Conservation (phyloP, 345 rosid species). For the Euclidium syriacum region DNA sequence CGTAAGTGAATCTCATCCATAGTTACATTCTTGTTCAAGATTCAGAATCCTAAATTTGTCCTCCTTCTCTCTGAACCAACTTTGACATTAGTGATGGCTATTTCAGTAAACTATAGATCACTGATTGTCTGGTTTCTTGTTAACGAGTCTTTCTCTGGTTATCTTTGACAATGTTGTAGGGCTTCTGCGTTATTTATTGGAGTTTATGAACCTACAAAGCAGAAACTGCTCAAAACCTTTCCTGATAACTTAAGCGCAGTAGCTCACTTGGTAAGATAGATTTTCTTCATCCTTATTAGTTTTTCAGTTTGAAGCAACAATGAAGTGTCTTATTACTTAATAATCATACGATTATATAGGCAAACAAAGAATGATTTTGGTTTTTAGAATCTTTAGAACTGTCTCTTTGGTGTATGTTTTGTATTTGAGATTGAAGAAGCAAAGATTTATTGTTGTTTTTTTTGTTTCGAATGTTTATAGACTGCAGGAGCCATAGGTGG, state of each 20-base stretch:
- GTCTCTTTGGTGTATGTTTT: background rate
- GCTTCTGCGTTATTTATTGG: slow-evolving; percentile 97
- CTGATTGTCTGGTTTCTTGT: background rate
- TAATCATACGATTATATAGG: too few species aligned
- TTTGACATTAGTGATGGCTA: background rate
- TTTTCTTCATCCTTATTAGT: slow-evolving; percentile 8
- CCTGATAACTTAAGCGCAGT: slow-evolving; percentile 85
- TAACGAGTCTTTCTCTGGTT: background rate
- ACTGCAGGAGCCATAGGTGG: slow-evolving; percentile 97
- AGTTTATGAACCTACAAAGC: slow-evolving; percentile 91
- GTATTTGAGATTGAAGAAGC: background rate
- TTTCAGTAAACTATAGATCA: background rate
- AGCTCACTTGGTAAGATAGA: slow-evolving; percentile 74
- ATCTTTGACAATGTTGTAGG: slow-evolving; percentile 36
- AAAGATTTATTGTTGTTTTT: background rate
- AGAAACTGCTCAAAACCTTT: slow-evolving; percentile 63
- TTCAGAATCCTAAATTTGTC: background rate
- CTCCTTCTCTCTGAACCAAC: background rate
- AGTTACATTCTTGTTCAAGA: background rate
- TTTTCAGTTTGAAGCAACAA: background rate
- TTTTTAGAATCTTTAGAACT: background rate
- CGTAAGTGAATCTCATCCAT: slow-evolving; percentile 47
- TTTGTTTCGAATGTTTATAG: slow-evolving; percentile 36
- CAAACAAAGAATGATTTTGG: too few species aligned
- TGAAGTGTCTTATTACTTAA: background rate